Evolutionary conservation across 805 yeast species (phyloP).

Genomic region (Isabelozyma gotoi): DNA sequence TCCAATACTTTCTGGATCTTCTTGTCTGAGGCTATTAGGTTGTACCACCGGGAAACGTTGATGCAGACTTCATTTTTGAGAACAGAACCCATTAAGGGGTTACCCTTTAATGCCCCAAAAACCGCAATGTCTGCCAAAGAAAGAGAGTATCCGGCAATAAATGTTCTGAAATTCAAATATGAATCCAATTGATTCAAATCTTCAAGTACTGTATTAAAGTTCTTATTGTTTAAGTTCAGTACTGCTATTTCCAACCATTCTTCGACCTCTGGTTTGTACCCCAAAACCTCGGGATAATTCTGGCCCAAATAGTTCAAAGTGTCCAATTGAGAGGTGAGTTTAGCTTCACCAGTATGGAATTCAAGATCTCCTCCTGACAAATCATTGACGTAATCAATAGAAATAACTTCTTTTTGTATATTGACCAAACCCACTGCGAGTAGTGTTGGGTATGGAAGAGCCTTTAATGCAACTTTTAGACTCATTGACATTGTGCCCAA

Average conservation of each 20-base stretch:
- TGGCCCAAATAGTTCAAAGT: slow-evolving; percentile 51
- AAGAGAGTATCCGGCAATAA: slow-evolving; percentile 62
- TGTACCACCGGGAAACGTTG: slow-evolving; percentile 93
- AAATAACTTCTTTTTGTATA: slow-evolving; percentile 46
- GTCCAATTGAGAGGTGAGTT: slow-evolving; percentile 42
- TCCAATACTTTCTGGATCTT: slow-evolving; percentile 69
- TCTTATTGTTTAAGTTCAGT: slow-evolving; percentile 71
- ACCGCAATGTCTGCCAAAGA: slow-evolving; percentile 81
- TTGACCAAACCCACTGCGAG: slow-evolving; percentile 79
- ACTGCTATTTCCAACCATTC: slow-evolving; percentile 69
- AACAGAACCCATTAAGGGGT: slow-evolving; percentile 89
- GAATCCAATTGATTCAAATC: slow-evolving; percentile 79
- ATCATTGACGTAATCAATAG: slow-evolving; percentile 70
- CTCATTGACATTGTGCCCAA: no score
- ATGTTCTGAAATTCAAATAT: slow-evolving; percentile 83
- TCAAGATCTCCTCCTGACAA: slow-evolving; percentile 50
- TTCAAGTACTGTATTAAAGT: slow-evolving; percentile 80
- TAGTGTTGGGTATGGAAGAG: slow-evolving; percentile 78
- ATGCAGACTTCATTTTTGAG: slow-evolving; percentile 80
- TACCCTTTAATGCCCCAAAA: slow-evolving; percentile 94
- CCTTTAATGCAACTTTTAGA: no score
- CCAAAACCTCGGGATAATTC: slow-evolving; percentile 48
- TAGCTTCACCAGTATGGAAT: slow-evolving; percentile 41
- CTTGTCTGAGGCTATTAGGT: slow-evolving; percentile 63
- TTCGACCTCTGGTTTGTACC: slow-evolving; percentile 37